phyloP scores from a whole-genome alignment of 1,139 yeast genomes.

The Casaregolazyma suthepensis region DNA sequence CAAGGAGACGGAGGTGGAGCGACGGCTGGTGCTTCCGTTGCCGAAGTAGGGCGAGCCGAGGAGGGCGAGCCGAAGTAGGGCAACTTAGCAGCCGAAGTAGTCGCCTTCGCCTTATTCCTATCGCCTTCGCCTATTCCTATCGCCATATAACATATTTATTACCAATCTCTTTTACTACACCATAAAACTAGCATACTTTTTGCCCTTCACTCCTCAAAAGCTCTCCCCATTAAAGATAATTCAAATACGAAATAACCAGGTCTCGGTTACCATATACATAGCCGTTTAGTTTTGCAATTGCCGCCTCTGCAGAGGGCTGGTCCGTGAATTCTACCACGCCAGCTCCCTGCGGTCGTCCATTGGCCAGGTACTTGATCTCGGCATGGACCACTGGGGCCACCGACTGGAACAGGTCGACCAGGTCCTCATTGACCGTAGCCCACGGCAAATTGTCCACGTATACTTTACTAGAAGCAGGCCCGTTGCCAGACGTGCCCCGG shows the following conservation, averaged over 20 bases:
- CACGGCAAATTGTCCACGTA: constrained; percentile 78
- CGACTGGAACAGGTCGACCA: constrained; percentile 79
- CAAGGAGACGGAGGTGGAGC: constrained; percentile 88
- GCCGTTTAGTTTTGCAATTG: constrained; percentile 66
- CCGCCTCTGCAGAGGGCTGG: constrained; percentile 63
- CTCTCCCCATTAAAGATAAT: constrained; percentile 17
- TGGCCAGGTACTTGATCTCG: constrained; percentile 60
- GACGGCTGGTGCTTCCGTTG: constrained; percentile 69
- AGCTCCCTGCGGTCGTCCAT: constrained; percentile 71
- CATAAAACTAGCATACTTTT: neutral
- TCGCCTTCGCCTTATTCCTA: too few species aligned
- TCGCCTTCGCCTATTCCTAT: too few species aligned
- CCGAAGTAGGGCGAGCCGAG: too few species aligned
- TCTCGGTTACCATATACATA: constrained; percentile 83
- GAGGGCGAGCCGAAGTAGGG: too few species aligned
- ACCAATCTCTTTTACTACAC: neutral
- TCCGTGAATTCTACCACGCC: constrained; percentile 79
- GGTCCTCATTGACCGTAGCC: constrained; percentile 80
- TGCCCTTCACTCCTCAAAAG: neutral
- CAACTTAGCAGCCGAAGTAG: too few species aligned
- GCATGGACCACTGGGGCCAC: constrained; percentile 74
- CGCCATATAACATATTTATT: constrained; percentile 1
- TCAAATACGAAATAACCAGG: constrained; percentile 56
- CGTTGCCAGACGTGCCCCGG: constrained; percentile 57
- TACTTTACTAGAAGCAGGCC: constrained; percentile 58